phyloP scores from a whole-genome alignment of 139 green algal genomes.

The Volvox reticuliferus region DNA sequence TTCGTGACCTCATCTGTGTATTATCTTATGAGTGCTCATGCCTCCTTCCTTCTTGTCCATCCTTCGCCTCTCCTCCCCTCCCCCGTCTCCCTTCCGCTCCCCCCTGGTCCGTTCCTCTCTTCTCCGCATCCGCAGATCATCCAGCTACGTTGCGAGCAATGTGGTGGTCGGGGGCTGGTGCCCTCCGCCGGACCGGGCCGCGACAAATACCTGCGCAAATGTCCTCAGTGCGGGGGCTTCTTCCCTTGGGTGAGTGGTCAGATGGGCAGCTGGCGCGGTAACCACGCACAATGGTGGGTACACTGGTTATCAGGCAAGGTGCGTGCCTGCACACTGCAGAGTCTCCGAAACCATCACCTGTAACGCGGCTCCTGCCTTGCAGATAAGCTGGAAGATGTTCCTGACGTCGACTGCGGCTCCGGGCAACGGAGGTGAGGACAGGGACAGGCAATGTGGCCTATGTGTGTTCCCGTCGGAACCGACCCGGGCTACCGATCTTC shows the following conservation, averaged over 20 bases:
- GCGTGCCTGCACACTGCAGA: too few relatives aligned
- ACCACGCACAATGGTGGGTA: background rate
- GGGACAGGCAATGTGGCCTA: too few relatives aligned
- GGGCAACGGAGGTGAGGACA: slow-evolving; percentile 84
- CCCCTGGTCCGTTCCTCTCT: too few relatives aligned
- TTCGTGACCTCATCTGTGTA: too few relatives aligned
- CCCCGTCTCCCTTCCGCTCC: background rate
- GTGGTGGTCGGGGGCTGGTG: slow-evolving; percentile 82
- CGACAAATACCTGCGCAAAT: slow-evolving; percentile 69
- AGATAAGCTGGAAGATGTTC: slow-evolving; percentile 83
- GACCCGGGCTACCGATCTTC: background rate
- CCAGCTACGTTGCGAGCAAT: slow-evolving; percentile 83
- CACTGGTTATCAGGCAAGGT: too few relatives aligned
- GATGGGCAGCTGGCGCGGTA: background rate
- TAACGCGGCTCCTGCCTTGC: background rate
- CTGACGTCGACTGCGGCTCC: slow-evolving; percentile 77
- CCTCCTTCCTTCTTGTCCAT: too few relatives aligned
- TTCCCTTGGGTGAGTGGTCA: slow-evolving; percentile 82
- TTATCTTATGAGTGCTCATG: too few relatives aligned
- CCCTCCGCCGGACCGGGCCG: slow-evolving; percentile 17
- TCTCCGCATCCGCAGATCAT: slow-evolving; percentile 71
- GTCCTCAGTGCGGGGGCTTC: slow-evolving; percentile 85
- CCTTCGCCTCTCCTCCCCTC: background rate
- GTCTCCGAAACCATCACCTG: too few relatives aligned
- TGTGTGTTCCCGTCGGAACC: background rate